Conservation (phyloP, 441 rosid genomes). For the Sinapis alba region DNA sequence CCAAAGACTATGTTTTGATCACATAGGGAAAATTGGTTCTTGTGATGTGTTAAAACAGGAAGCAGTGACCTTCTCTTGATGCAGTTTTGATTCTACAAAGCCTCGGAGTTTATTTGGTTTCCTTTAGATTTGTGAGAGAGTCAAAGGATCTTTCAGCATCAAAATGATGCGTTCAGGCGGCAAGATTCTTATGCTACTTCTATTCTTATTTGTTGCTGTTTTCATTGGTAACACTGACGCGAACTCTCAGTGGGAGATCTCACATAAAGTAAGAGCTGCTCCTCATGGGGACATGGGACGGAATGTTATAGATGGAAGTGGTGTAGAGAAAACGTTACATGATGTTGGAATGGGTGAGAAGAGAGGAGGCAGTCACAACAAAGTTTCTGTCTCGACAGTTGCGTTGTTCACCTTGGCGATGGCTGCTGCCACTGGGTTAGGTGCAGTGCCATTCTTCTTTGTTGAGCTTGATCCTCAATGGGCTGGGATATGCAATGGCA, state of each 20-base stretch:
- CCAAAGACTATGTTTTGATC: neutral
- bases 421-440: conserved; percentile 99
- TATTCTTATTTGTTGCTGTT: conserved; percentile 30
- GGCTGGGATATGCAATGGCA: conserved; percentile 99
- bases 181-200: conserved; percentile 28
- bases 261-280: conserved; percentile 51
- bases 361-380: conserved; percentile 52
- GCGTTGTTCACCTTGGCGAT: conserved; percentile 93
- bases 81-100: neutral
- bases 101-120: neutral
- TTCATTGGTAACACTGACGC: conserved; percentile 45
- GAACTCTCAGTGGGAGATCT: conserved; percentile 46
- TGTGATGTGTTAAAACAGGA: neutral
- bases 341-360: conserved; percentile 47
- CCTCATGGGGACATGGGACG: conserved; percentile 63
- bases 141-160: neutral
- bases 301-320: conserved; percentile 71
- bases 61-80: neutral
- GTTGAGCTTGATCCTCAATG: conserved; percentile 94
- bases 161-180: conserved; percentile 32
- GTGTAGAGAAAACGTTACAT: conserved; percentile 53
- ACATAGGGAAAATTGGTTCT: neutral
- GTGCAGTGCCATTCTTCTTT: conserved; percentile 98
- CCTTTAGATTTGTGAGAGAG: neutral
- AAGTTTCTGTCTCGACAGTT: conserved; percentile 92